Base-by-base conservation (phyloP, 1,139 yeast genomes). In the Blastobotrys ciferrii region DNA sequence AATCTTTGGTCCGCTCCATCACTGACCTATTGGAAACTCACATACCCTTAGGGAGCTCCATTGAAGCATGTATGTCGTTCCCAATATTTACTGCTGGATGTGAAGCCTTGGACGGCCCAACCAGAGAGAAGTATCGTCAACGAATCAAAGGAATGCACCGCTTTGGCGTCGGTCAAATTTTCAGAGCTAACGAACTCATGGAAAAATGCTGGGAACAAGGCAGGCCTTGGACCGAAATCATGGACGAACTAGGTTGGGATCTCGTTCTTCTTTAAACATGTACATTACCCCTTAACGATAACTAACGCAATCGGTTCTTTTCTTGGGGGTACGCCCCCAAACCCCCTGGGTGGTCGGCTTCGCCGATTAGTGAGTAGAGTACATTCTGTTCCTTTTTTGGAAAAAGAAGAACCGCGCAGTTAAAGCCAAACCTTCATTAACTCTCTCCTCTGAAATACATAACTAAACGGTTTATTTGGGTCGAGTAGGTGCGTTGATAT, bases 1-100 rank as follows among this genome's bases (percentile, higher is more conserved):
- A 75, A 53, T 69, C 70, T 6, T 53, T 76, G n/a, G 76, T 77
- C 2, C 53, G 53, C 9, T 70, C 67, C 18, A 73, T 76, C 57
- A 72, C 72, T 1, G 54, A 57, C 4, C 63, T 72, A 2, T 58
- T 76, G 2, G 69, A 65, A 40, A 58, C 61, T 1, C 61, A 69
- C 45, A 72, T 79, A n/a, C 76, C 72, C 14, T 64, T 74, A 4
- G 65, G 68, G 6, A 67, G 76, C 1, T 70, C 77, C 0, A 78
- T 81, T 0, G 82, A 77, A 48, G 68, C 77, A 1, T 78, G 82
- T 57, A 68, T 78, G 50, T 69, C 78, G 2, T 78, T 78, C 55
- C 77, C 81, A 37, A 64, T 72, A 3, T 77, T 78, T 54, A 72
- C 80, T 25, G 78, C 81, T 23, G 84, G 78, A 9, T 77, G 83